phyloP scores from a whole-genome alignment of 1,284 basidiomycete genomes.

The Cryptococcus maquisensis region DNA sequence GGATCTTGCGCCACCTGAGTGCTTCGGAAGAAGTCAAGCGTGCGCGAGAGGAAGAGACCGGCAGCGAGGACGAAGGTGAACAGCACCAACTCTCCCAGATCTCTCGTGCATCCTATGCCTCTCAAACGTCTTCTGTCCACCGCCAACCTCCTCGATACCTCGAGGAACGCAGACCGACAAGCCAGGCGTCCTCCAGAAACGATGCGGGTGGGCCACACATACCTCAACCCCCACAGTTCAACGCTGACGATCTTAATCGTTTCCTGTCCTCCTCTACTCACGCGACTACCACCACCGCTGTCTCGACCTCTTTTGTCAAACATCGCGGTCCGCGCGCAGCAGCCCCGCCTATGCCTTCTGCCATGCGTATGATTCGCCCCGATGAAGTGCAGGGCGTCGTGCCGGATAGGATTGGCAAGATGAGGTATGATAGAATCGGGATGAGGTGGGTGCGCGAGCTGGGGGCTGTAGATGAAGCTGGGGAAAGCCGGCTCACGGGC shows the following conservation, averaged over 20 bases:
- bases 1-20: slow-evolving; percentile 38
- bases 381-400: slow-evolving; percentile 61
- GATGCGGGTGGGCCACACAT: slow-evolving; percentile 2
- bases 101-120: not conserved
- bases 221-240: slow-evolving; percentile 8
- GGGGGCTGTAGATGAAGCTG: slow-evolving; percentile 40
- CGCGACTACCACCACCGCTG: slow-evolving; percentile 63
- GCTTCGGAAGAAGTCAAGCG: slow-evolving; percentile 46
- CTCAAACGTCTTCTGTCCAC: not conserved
- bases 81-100: not conserved
- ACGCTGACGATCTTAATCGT: slow-evolving; percentile 67
- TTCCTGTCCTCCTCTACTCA: slow-evolving; percentile 63
- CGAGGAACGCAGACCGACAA: slow-evolving; percentile 16
- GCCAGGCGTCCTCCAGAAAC: slow-evolving; percentile 8
- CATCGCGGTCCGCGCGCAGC: slow-evolving; percentile 61
- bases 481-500: slow-evolving; percentile 33
- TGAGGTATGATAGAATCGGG: slow-evolving; percentile 74
- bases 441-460: slow-evolving; percentile 76
- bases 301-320: slow-evolving; percentile 74
- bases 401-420: slow-evolving; percentile 72
- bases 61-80: slow-evolving; percentile 11
- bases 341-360: slow-evolving; percentile 10
- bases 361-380: slow-evolving; percentile 61
- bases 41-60: slow-evolving; percentile 20
- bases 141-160: slow-evolving; percentile 2